A percentile compares a stretch with the other conserved stretches of the same genome.
These are phyloP conservation scores for Bipolaris oryzae DNA, from an alignment of 2,329 filamentous ascomycete species.

Conservation along the genomic window DNA sequence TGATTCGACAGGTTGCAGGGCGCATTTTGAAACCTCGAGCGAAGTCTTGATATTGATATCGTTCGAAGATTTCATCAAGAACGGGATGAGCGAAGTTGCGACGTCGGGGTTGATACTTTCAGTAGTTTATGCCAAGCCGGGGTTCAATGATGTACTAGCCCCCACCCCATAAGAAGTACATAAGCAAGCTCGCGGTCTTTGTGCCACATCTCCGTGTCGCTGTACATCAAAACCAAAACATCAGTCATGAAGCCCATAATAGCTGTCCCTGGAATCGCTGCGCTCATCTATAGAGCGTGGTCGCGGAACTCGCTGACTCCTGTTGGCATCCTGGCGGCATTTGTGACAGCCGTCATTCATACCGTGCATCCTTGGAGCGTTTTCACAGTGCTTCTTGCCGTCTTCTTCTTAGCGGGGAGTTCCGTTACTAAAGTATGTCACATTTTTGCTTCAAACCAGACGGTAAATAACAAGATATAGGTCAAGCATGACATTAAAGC, in stretches of 20 bases:
- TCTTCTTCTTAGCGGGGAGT: slow-evolving; percentile 88
- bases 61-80: not conserved
- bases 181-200: slow-evolving; percentile 8
- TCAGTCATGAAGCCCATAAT: slow-evolving; percentile 39
- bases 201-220: slow-evolving; percentile 18
- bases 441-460: not conserved
- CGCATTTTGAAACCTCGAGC: too few relatives aligned
- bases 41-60: too few relatives aligned
- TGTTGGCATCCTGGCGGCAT: slow-evolving; percentile 73
- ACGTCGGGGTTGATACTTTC: not conserved
- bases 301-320: slow-evolving; percentile 71
- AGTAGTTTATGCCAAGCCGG: not conserved
- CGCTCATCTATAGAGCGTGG: slow-evolving; percentile 49
- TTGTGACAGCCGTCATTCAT: slow-evolving; percentile 76
- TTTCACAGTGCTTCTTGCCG: slow-evolving; percentile 81
- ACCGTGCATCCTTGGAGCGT: slow-evolving; percentile 91
- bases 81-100: not conserved
- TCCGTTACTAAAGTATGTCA: slow-evolving; percentile 74
- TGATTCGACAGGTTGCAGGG: too few relatives aligned
- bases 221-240: slow-evolving; percentile 12
- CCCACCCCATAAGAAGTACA: slow-evolving; percentile 2
- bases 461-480: slow-evolving; percentile 50
- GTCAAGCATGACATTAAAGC: slow-evolving; percentile 89
- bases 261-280: slow-evolving; percentile 43
- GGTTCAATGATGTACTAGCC: too few relatives aligned